phyloP scores from a whole-genome alignment of 176 grass and related monocot species.

The Hyparrhenia diplandra region DNA sequence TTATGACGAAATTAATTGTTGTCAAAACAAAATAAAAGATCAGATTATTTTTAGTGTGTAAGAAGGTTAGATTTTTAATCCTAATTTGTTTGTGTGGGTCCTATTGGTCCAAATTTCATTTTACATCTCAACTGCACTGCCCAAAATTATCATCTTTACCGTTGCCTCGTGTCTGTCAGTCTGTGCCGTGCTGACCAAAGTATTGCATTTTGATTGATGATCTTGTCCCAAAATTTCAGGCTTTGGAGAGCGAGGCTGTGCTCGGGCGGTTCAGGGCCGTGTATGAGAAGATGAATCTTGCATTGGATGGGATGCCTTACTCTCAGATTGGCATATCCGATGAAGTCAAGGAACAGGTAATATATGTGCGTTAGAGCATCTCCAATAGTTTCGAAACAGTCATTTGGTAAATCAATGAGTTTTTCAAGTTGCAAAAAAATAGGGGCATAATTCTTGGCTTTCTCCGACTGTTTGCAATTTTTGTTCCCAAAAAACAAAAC shows the following conservation, averaged over 20 bases:
- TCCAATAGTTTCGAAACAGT: too few relatives aligned
- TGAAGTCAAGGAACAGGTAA: constrained; percentile 73
- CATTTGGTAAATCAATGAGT: too few relatives aligned
- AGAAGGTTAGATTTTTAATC: neutral
- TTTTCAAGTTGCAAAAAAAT: too few relatives aligned
- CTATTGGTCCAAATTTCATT: neutral
- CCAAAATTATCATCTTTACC: too few relatives aligned
- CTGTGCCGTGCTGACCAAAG: too few relatives aligned
- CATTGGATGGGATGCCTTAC: constrained; percentile 64
- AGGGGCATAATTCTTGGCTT: too few relatives aligned
- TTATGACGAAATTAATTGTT: neutral
- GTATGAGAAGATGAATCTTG: constrained; percentile 51
- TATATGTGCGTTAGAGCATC: too few relatives aligned
- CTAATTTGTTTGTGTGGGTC: neutral
- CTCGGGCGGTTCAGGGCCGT: constrained; percentile 38
- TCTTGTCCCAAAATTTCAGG: constrained; percentile 16
- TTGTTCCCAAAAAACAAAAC: too few relatives aligned
- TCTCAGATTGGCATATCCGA: constrained; percentile 48
- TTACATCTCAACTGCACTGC: neutral
- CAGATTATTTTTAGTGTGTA: neutral
- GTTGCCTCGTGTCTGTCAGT: too few relatives aligned
- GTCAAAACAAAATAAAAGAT: too few relatives aligned
- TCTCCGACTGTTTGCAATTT: too few relatives aligned
- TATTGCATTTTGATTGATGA: neutral
- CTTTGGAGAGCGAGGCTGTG: constrained; percentile 51